A percentile compares a stretch with the other conserved stretches of the same genome.
Evolutionary conservation across 2,329 filamentous ascomycete genomes (phyloP).

Genomic region (Fusarium nygamai): DNA sequence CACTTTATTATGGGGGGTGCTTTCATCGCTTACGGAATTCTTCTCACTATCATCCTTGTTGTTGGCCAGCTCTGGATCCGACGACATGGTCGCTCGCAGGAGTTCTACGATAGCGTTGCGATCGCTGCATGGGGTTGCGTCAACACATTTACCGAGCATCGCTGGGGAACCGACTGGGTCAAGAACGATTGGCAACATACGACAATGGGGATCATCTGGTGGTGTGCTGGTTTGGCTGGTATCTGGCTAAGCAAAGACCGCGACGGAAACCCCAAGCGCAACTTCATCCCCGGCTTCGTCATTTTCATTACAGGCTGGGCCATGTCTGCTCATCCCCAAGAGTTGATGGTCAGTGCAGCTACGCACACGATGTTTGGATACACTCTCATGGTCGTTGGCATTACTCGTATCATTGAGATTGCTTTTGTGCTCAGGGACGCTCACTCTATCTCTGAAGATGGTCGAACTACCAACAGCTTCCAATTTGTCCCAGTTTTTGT

Average conservation of each 20-base stretch:
- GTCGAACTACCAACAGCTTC: conserved; percentile 72
- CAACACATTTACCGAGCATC: conserved; percentile 98
- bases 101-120: conserved; percentile 93
- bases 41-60: conserved; percentile 85
- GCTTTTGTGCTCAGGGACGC: conserved; percentile 85
- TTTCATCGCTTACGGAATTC: conserved; percentile 92
- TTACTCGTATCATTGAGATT: conserved; percentile 89
- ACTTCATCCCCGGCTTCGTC: conserved; percentile 91
- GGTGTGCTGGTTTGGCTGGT: conserved; percentile 89
- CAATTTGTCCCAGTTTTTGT: conserved; percentile 65
- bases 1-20: conserved; percentile 99
- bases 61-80: conserved; percentile 90
- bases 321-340: conserved; percentile 92
- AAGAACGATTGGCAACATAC: conserved; percentile 97
- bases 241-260: conserved; percentile 90
- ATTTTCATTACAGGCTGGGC: conserved; percentile 93
- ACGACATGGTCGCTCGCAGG: conserved; percentile 85
- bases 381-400: conserved; percentile 89
- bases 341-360: conserved; percentile 83
- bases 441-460: conserved; percentile 71
- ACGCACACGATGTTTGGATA: conserved; percentile 93
- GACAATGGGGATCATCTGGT: conserved; percentile 99
- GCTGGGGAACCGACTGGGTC: conserved; percentile 90
- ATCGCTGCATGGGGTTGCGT: conserved; percentile 97
- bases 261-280: conserved; percentile 87